Evolutionary conservation across 2,329 filamentous ascomycete species (phyloP).

Genomic region (Venturia oleaginea): DNA sequence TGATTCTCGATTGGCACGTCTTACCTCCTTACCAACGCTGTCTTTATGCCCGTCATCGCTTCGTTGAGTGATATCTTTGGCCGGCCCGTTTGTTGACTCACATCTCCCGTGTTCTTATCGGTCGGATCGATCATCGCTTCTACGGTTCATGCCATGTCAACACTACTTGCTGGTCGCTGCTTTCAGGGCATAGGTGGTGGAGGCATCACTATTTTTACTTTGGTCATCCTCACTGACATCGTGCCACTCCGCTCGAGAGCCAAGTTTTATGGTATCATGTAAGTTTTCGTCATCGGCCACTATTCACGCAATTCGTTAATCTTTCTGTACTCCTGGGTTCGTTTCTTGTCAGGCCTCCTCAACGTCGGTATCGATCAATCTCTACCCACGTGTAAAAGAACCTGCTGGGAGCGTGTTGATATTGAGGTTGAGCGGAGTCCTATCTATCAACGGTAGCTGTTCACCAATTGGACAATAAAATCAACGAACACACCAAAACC

Average conservation of each 20-base stretch:
- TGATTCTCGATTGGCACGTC: slow-evolving; percentile 65
- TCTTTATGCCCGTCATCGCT: slow-evolving; percentile 44
- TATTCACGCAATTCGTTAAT: not conserved
- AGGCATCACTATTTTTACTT: slow-evolving; percentile 38
- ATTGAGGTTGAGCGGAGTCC: not conserved
- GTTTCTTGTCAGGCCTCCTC: not conserved
- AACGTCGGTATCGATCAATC: not conserved
- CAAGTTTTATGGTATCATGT: slow-evolving; percentile 12
- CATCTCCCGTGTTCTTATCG: slow-evolving; percentile 34
- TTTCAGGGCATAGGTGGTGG: slow-evolving; percentile 44
- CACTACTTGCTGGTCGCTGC: slow-evolving; percentile 35
- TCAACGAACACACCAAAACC: not conserved
- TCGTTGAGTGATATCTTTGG: slow-evolving; percentile 41
- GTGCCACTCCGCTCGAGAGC: slow-evolving; percentile 14
- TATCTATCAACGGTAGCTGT: too few species aligned
- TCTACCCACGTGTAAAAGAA: not conserved
- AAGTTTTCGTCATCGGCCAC: not conserved
- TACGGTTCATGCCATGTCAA: slow-evolving; percentile 33
- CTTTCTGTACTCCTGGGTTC: not conserved
- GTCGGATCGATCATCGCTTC: slow-evolving; percentile 36
- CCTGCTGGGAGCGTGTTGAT: not conserved
- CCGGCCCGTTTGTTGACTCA: slow-evolving; percentile 32
- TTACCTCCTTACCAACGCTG: slow-evolving; percentile 57
- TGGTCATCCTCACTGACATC: slow-evolving; percentile 17
- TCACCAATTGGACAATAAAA: too few species aligned